Evolutionary conservation across 2,329 filamentous ascomycete species (phyloP), one percentile per base, ranked within the genome.

Genomic region (Cryphonectria carpinicola): DNA sequence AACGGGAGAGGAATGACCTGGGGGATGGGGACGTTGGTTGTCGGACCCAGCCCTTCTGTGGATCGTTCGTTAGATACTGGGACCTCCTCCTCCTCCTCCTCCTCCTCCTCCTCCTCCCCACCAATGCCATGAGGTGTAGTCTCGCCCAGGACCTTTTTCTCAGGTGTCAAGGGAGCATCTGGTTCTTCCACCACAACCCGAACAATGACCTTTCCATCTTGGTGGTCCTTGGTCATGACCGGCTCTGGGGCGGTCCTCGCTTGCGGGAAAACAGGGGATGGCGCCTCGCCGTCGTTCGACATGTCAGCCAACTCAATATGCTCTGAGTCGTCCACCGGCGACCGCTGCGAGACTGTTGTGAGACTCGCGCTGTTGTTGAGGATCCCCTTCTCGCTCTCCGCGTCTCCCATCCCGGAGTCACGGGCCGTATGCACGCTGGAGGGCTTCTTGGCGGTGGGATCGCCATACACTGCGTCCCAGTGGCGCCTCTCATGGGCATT

Each of bases 381-480:
- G 37, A 67, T 61, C 46, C 69, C 80, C 74, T 86, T 87, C 71
- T 87, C 85, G 74, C 81, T 86, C 1, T 81, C 81, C 70, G 82
- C 78, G 58, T 85, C 84, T 32, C 82, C 86, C 41, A 86, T 79
- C 14, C 85, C 87, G 0, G 86, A 91, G 43, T 87, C 85, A 32
- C 80, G 81, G 1, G 84, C 84, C 3, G 73, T 77, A 22, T 78
- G 76, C 10, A 77, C 73, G 67, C 79, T 82, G 65, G 74, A 73
- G 74, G 54, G 74, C 74, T 77, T 80, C 77, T 60, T 79, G 75
- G 37, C 8, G n/a, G 39, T 41, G 25, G 32, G 88, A 73, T 92
- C 85, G 0, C 92, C 93, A 74, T 97, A 96, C 1, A 87, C 84
- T 7, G 87, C 87, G 78, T 98, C 95, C 95, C 95, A 98, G 72